Conservation (phyloP, 331 rosid genomes). For the Telfairia occidentalis region DNA sequence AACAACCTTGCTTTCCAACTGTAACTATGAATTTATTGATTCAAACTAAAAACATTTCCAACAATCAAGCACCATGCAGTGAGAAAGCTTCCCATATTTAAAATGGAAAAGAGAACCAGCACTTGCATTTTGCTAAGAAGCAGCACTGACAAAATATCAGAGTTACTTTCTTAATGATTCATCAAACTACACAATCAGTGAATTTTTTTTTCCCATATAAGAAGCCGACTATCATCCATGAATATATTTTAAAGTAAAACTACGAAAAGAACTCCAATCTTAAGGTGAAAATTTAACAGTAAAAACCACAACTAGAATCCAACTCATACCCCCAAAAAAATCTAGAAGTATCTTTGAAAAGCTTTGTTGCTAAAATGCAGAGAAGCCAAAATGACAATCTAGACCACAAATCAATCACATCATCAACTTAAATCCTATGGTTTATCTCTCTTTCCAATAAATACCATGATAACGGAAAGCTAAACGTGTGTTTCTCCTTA, state of each 20-base stretch:
- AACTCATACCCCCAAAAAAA: not conserved
- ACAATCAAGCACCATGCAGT: not conserved
- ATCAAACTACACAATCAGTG: not conserved
- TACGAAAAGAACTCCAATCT: not conserved
- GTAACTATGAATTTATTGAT: slow-evolving; percentile 14
- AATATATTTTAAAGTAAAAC: not conserved
- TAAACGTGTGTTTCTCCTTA: not conserved
- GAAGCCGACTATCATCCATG: not conserved
- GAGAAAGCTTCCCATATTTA: not conserved
- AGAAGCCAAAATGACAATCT: not conserved
- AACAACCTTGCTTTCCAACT: slow-evolving; percentile 17
- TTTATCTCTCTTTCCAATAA: not conserved
- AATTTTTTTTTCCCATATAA: not conserved
- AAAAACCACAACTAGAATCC: not conserved
- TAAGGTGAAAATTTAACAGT: not conserved
- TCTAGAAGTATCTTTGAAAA: not conserved
- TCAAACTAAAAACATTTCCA: slow-evolving; percentile 11
- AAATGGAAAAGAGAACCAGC: not conserved
- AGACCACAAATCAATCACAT: not conserved
- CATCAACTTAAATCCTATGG: not conserved
- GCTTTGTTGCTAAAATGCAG: not conserved
- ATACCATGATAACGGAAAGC: not conserved
- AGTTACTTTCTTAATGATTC: not conserved
- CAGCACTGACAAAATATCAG: not conserved
- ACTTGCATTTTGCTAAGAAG: not conserved